A percentile compares a stretch with the other conserved stretches of the same genome.
phyloP scores from a whole-genome alignment of 805 yeast genomes.

The Debaryomyces hansenii region DNA sequence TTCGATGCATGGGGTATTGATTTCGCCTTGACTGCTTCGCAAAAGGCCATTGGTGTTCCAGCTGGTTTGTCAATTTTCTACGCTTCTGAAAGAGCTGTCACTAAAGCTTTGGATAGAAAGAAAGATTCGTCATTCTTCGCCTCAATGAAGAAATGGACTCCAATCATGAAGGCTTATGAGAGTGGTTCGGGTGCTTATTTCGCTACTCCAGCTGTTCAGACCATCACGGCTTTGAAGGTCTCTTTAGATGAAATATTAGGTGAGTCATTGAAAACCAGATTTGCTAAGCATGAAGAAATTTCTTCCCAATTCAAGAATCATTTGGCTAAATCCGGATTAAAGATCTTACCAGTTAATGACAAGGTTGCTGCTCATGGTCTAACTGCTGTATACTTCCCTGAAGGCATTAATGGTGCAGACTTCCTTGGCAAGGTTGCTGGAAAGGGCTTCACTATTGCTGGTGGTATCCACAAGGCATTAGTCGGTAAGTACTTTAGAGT shows the following conservation, averaged over 20 bases:
- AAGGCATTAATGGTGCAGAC: constrained; percentile 66
- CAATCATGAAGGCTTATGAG: constrained; percentile 86
- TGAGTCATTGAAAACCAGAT: constrained; percentile 55
- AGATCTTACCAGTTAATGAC: constrained; percentile 61
- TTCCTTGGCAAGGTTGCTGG: constrained; percentile 57
- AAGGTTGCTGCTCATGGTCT: constrained; percentile 80
- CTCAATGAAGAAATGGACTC: constrained; percentile 80
- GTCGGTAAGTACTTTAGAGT: constrained; percentile 84
- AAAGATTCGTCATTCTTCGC: constrained; percentile 62
- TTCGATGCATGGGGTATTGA: constrained; percentile 91
- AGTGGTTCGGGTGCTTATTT: constrained; percentile 77
- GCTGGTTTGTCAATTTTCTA: constrained; percentile 82
- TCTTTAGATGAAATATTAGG: constrained; percentile 72
- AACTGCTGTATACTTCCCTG: constrained; percentile 82
- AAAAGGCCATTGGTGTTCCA: constrained; percentile 93
- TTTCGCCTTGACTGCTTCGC: constrained; percentile 87
- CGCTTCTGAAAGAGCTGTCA: constrained; percentile 74
- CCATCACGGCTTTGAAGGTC: constrained; percentile 74
- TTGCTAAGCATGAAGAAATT: constrained; percentile 59
- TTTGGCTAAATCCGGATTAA: constrained; percentile 60
- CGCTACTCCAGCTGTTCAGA: constrained; percentile 96
- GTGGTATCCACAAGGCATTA: constrained; percentile 83
- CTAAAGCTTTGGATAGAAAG: constrained; percentile 50
- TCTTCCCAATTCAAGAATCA: constrained; percentile 66
- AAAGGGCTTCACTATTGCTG: constrained; percentile 78